A percentile compares a stretch with the other conserved stretches of the same genome.
phyloP scores from a whole-genome alignment of 352 stramenopile species.

The Pelagophyceae sp. region DNA sequence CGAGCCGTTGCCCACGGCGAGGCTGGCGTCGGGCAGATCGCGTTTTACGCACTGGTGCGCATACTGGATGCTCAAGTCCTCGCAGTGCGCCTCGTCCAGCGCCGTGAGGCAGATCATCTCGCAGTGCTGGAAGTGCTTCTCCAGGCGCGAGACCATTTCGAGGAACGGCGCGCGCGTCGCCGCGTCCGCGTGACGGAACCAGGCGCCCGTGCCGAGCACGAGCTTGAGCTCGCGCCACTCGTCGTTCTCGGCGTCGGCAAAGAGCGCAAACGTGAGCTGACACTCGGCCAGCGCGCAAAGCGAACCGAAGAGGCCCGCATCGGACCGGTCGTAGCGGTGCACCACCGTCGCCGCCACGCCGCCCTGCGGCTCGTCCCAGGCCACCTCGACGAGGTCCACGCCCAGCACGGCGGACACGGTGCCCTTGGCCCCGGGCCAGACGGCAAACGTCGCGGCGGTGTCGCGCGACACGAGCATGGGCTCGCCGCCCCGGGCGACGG shows the following conservation, averaged over 20 bases:
- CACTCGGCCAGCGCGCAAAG: not conserved
- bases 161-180: not conserved
- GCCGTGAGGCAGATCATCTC: not conserved
- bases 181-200: not conserved
- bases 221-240: not conserved
- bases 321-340: not conserved
- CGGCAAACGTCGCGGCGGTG: not conserved
- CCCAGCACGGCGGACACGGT: not conserved
- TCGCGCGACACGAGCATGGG: not conserved
- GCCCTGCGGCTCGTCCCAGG: conserved; percentile 1
- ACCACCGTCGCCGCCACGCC: not conserved
- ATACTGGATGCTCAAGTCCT: not conserved
- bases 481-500: not conserved
- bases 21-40: not conserved
- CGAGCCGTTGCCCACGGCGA: conserved; percentile 11
- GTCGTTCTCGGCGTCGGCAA: no score
- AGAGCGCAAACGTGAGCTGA: not conserved
- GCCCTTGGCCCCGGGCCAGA: not conserved
- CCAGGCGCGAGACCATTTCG: not conserved
- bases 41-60: not conserved
- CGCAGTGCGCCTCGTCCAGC: not conserved
- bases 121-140: not conserved
- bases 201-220: conserved; percentile 2
- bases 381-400: not conserved
- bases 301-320: no score